phyloP scores from a whole-genome alignment of 148 eudicot species.

The Silene uniflora region DNA sequence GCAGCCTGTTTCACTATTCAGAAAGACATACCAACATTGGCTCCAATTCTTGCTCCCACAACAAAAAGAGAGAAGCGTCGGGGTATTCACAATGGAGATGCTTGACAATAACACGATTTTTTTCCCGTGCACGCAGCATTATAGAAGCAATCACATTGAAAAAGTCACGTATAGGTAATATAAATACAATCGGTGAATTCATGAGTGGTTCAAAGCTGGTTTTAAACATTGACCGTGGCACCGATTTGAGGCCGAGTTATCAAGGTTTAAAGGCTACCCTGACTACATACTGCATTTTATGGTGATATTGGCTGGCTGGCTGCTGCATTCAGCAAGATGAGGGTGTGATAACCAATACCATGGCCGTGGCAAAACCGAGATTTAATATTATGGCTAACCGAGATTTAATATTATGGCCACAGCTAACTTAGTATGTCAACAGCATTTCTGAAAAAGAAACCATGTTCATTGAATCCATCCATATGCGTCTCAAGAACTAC shows the following conservation, averaged over 20 bases:
- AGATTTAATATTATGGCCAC: too few relatives aligned
- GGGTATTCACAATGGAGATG: slow-evolving; percentile 68
- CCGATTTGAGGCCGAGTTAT: too few relatives aligned
- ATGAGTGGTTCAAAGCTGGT: not conserved
- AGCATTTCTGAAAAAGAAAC: not conserved
- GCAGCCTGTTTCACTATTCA: not conserved
- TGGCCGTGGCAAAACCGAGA: too few relatives aligned
- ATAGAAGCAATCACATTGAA: slow-evolving; percentile 86
- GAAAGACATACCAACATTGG: slow-evolving; percentile 70
- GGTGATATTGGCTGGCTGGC: too few relatives aligned
- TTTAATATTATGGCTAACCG: too few relatives aligned
- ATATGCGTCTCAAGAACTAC: not conserved
- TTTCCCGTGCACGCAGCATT: slow-evolving; percentile 97
- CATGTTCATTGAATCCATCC: not conserved
- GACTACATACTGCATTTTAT: too few relatives aligned
- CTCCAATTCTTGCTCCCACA: slow-evolving; percentile 90
- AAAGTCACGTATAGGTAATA: not conserved
- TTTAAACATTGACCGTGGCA: too few relatives aligned
- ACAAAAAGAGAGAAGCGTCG: slow-evolving; percentile 61
- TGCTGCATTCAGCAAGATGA: too few relatives aligned
- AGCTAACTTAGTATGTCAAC: not conserved
- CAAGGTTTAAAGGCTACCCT: too few relatives aligned
- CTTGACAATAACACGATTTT: slow-evolving; percentile 54
- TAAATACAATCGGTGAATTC: not conserved
- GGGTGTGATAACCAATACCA: too few relatives aligned